Evolutionary conservation across 2,329 filamentous ascomycete genomes (phyloP).

Genomic region (Cladosporium sp.): DNA sequence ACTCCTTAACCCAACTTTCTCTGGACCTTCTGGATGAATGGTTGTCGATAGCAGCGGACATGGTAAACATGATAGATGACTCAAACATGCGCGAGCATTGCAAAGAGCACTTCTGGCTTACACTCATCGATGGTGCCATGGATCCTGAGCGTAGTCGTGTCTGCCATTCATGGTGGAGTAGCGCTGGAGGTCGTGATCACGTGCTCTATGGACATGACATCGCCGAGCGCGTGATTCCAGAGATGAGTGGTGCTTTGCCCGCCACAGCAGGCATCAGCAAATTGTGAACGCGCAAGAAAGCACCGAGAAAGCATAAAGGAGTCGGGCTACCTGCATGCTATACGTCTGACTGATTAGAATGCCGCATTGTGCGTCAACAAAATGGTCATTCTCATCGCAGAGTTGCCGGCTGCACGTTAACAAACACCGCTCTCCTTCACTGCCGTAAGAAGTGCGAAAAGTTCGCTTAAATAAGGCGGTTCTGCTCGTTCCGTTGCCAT

Average conservation of each 20-base stretch:
- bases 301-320: neutral
- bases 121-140: constrained; percentile 77
- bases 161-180: constrained; percentile 83
- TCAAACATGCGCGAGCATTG: constrained; percentile 59
- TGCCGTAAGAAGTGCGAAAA: neutral
- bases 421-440: constrained; percentile 6
- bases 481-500: neutral
- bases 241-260: constrained; percentile 54
- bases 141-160: constrained; percentile 77
- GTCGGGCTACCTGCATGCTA: neutral
- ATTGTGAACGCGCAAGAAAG: neutral
- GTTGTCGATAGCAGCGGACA: constrained; percentile 66
- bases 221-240: constrained; percentile 31
- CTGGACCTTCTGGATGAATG: constrained; percentile 71
- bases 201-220: constrained; percentile 46
- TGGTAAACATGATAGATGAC: constrained; percentile 63
- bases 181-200: constrained; percentile 55
- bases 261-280: constrained; percentile 17
- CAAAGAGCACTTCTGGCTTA: constrained; percentile 71
- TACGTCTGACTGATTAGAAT: no score
- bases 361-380: neutral
- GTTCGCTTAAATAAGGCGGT: neutral
- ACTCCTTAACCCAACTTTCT: constrained; percentile 71
- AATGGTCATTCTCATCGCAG: neutral
- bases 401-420: neutral